Evolutionary conservation across 495 filamentous ascomycete genomes (phyloP).

Genomic region (Lepidopterella palustris): DNA sequence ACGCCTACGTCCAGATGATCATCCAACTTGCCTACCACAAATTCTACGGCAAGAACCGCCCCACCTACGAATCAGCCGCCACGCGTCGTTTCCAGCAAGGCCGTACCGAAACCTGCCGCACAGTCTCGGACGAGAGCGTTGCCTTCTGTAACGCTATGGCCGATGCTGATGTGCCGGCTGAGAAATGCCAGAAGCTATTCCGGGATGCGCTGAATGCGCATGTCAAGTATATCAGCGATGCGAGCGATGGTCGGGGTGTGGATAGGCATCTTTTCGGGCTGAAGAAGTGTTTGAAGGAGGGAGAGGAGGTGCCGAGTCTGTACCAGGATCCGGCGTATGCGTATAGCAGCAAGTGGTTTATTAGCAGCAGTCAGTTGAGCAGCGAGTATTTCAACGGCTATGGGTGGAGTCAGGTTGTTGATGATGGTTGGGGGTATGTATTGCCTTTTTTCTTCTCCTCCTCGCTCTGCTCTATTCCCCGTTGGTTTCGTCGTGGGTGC

Average conservation of each 20-base stretch:
- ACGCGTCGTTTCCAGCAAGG: conserved; percentile 93
- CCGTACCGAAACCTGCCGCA: conserved; percentile 91
- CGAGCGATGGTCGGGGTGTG: conserved; percentile 85
- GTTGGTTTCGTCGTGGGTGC: not conserved
- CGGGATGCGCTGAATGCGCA: conserved; percentile 74
- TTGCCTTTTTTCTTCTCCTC: not conserved
- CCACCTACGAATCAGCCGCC: conserved; percentile 95
- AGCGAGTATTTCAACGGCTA: conserved; percentile 99
- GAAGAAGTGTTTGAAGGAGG: conserved; percentile 80
- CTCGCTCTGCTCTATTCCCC: not conserved
- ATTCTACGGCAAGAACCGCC: conserved; percentile 97
- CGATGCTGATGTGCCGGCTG: conserved; percentile 52
- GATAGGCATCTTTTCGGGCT: conserved; percentile 96
- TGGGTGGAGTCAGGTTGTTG: conserved; percentile 98
- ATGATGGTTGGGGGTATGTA: conserved; percentile 73
- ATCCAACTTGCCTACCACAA: conserved; percentile 99
- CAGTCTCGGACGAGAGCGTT: conserved; percentile 84
- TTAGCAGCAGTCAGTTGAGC: conserved; percentile 83
- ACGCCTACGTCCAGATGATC: conserved; percentile 97
- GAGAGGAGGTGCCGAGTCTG: conserved; percentile 72
- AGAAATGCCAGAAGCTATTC: conserved; percentile 66
- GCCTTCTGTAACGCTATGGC: conserved; percentile 86
- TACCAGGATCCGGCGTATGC: conserved; percentile 80
- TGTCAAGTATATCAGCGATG: conserved; percentile 81
- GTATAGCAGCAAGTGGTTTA: conserved; percentile 84